A percentile compares a stretch with the other conserved stretches of the same genome.
phyloP scores from a whole-genome alignment of 805 yeast genomes.

The Komagataella phaffii region DNA sequence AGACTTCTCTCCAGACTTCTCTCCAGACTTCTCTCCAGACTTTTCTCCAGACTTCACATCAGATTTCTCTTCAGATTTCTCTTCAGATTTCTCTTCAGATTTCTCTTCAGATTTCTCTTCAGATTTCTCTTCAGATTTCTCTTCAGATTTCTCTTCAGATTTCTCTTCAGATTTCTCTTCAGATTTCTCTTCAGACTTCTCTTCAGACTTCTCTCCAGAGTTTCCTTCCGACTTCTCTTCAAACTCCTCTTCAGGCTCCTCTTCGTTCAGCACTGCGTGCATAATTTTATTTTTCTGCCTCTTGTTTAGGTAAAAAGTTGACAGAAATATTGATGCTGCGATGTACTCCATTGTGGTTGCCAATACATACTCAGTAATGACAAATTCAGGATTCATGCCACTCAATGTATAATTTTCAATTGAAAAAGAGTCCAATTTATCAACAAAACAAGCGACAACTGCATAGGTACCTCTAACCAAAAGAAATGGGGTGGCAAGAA shows the following conservation, averaged over 20 bases:
- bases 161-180: no score
- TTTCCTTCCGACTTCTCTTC: background rate
- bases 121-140: background rate
- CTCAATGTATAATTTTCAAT: background rate
- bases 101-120: background rate
- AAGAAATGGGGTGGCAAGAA: background rate
- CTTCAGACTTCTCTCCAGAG: no score
- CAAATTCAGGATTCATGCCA: background rate
- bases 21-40: no score
- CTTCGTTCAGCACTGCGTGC: background rate
- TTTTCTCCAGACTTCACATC: background rate
- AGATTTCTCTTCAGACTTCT: no score
- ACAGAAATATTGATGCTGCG: background rate
- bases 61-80: no score
- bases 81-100: no score
- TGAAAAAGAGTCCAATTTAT: background rate
- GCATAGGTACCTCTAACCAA: background rate
- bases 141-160: background rate
- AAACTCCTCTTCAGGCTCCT: background rate
- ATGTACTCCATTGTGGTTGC: background rate
- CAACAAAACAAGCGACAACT: background rate
- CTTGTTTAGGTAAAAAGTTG: background rate
- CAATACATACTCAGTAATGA: background rate
- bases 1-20: no score
- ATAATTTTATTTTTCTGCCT: background rate